Base-by-base conservation (phyloP, 1,284 basidiomycete species). In the Somion occarium region DNA sequence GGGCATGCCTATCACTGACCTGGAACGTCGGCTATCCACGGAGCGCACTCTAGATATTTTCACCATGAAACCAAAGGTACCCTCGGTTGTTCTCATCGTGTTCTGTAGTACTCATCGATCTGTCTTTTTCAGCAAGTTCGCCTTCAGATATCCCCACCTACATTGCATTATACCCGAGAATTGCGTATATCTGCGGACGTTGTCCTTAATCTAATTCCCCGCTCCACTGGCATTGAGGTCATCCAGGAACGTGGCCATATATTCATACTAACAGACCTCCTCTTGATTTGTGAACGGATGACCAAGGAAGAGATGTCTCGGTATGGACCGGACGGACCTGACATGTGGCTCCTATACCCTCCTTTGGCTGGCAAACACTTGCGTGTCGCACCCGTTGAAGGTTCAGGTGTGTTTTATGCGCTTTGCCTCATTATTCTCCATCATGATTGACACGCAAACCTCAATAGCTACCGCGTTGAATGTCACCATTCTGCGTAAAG, bases 361-460 rank as follows among this genome's bases (percentile, higher is more conserved):
- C 97, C 97, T 2, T 73, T 99, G 47, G 89, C 97, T 5, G 95
- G 94, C 3, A 98, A 98, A 67, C 93, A 98, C 62, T 73, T 98
- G 49, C 79, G 80, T 57, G 82, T 87, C n/a, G 74, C 70, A 23
- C 86, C 85, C 60, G 73, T 83, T 3, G 72, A 76, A 50, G 81
- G 76, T 39, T 74, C 75, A 73, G 78, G 85, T 76, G 59, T 56
- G 75, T 45, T 46, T 67, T 50, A 41, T 19, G 49, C 53, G 27
- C 44, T 51, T 49, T 38, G 39, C 44, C 7, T 46, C 13, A 50
- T 49, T 30, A 30, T 46, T 51, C 43, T 37, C 43, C 47, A 44
- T 44, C 26, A 46, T 45, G 42, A 53, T 43, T 20, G 27, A 45
- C 25, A 27, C 56, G 13, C 37, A 34, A 15, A 7, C 30, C 38